Evolutionary conservation across 2,329 filamentous ascomycete species (phyloP), one percentile per base, ranked within the genome.

Genomic region (Apiospora saccharicola): DNA sequence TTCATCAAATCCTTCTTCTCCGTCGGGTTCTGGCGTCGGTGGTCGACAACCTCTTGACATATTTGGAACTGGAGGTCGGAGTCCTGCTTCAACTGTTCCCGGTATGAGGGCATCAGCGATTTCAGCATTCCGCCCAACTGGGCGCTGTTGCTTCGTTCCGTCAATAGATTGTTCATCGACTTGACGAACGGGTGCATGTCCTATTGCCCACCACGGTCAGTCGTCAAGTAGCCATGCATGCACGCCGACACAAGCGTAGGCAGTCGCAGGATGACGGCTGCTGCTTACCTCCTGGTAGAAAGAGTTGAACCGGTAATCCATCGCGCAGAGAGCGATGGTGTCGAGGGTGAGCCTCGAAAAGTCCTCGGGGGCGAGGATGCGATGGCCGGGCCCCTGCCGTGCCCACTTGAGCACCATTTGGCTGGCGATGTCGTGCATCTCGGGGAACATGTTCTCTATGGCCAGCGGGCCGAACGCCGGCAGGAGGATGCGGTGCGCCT

Each of bases 271-370:
- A 4, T 4, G 8, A 34, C 3, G 3, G 34, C 34, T 4, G 16
- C 26, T 34, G 16, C 53, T 61, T 61, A 61, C 53, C 22, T 88
- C 82, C 22, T 89, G 85, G 75, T 91, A 91, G 78, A 89, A 90
- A 0, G 85, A 87, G 77, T 90, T 12, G 84, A 92, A 91, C 2
- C 90, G 86, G 72, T 84, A 88, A 16, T 85, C 86, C 86, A 90
- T 89, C 14, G 85, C 80, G 76, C 89, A 90, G 13, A 92, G 83
- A 1, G 88, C 90, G 44, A 92, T 87, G 0, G 89, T 89, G 77
- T 92, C 90, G 4, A 92, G 82, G 0, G 90, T 88, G 64, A 92
- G 80, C 12, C 90, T 85, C 0, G 90, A 92, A 73, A 91, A 91
- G 76, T 92, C 90, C 26, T 89, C 86, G 0, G 86, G 83, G 0